Base-by-base conservation (phyloP, 1,284 basidiomycete genomes). In the Cryptococcus depauperatus region DNA sequence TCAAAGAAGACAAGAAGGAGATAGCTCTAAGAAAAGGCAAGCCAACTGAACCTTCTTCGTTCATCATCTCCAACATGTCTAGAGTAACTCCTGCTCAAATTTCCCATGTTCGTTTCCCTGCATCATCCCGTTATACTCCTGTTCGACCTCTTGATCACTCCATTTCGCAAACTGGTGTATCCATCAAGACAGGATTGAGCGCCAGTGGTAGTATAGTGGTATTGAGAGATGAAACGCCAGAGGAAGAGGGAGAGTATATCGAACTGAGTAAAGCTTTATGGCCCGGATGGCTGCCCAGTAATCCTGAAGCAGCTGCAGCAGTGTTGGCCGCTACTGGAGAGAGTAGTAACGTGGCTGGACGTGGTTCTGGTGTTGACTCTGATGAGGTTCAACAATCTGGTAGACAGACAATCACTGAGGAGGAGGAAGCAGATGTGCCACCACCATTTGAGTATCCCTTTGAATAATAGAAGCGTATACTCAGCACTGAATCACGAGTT, bases 21-120 rank as follows among this genome's bases (percentile, higher is more conserved):
- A 41, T 41, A 19, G 26, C 85, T 85, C 82, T 85, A 43, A 44
- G 47, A 37, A 57, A 57, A 49, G 53, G 47, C 43, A 80, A 82
- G 60, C 84, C 83, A 65, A 61, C 72, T 34, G 92, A 97, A 62
- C 81, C 87, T 0, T 72, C 77, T 2, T 85, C 77, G 11, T 88
- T 93, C 70, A 78, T 75, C 47, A 73, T 92, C 14, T 73, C 80
- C 25, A 99, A 99, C 75, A 84, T 96, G 63, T 86, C 91, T 11
- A 83, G 95, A 42, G 89, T 97, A 16, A 91, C 86, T 1, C 89
- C 93, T 14, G 80, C 83, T 1, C 95, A 99, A 69, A 74, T 95
- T 27, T 76, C 81, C 18, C 82, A 85, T 70, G 80, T 98, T 61
- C 47, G 54, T 35, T 95, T 96, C 78, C 82, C 89, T 0, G 45